Percentiles rank a stretch among this genome's conserved stretches.
Conservation (phyloP, 164 flowering plant genomes). For the Magnolia officinalis region DNA sequence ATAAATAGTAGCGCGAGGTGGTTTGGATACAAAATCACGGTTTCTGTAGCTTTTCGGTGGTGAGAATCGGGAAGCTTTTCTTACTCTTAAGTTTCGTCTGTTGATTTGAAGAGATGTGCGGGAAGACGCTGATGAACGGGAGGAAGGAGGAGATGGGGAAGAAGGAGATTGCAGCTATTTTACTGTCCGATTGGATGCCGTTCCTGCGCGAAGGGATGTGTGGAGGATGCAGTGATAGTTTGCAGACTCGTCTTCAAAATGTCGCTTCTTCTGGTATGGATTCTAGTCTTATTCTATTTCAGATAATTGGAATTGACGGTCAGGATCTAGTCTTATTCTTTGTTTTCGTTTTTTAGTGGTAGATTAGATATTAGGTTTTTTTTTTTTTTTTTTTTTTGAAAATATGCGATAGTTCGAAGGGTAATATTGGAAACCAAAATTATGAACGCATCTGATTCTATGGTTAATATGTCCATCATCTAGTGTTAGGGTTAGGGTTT, state of each 20-base stretch:
- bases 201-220: conserved; percentile 14
- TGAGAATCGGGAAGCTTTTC: no score
- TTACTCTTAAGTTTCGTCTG: no score
- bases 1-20: no score
- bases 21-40: no score
- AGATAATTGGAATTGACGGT: background rate
- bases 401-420: background rate
- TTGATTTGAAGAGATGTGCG: no score
- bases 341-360: background rate
- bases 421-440: background rate
- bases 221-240: background rate
- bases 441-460: no score
- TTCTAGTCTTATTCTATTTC: background rate
- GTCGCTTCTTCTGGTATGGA: conserved; percentile 2
- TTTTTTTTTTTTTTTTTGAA: background rate
- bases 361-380: background rate
- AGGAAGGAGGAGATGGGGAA: background rate
- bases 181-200: conserved; percentile 1
- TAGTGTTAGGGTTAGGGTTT: background rate
- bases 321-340: background rate
- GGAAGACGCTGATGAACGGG: background rate
- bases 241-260: conserved; percentile 8
- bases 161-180: conserved; percentile 5
- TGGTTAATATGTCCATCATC: no score
- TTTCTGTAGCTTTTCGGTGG: no score